Evolutionary conservation across 352 stramenopile species (phyloP), one percentile per base, ranked within the genome.

Genomic region (Globisporangium iwayamae): DNA sequence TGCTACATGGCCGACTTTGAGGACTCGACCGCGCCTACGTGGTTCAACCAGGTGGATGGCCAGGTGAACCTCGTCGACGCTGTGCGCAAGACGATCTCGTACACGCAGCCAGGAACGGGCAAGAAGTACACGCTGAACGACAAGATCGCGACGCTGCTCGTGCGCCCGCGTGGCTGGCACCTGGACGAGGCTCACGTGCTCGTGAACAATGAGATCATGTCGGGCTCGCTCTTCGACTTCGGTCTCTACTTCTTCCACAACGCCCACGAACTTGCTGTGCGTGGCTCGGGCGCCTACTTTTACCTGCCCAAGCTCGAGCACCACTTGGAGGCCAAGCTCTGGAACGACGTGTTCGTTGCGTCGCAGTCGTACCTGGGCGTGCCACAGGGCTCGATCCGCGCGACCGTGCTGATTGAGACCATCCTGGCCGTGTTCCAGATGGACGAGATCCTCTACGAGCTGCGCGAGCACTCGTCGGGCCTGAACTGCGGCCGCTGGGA

Each of bases 1-100:
- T 93, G 81, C 69, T 98, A 98, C 84, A 98, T 98, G 96, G 96
- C 96, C 28, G 96, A 98, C 73, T 98, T 98, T 74, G 96, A 98
- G 78, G 87, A 95, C 77, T 98, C 90, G 59, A 97, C 88, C 6
- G 85, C 88, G 55, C 96, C 96, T 32, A 98, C 94, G 18, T 99
- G 93, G 93, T 88, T 78, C 30, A 98, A 98, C 68, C 77, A 97
- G 65, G 86, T 97, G 18, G 91, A 98, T 66, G 93, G 95, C 48
- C 92, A 98, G 73, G 67, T 88, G 32, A 98, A 99, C 78, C 76
- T 99, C 4, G 65, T 94, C 28, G 96, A 98, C 72, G 94, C 94
- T 1, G 91, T 96, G 46, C 81, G 82, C 48, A 89, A 92, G 60
- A 97, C 85, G 53, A 98, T 98, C 69, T 75, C 80, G 70, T 93